Evolutionary conservation across 257 asterid species (phyloP).

Genomic region (Fraxinus cuspidata): DNA sequence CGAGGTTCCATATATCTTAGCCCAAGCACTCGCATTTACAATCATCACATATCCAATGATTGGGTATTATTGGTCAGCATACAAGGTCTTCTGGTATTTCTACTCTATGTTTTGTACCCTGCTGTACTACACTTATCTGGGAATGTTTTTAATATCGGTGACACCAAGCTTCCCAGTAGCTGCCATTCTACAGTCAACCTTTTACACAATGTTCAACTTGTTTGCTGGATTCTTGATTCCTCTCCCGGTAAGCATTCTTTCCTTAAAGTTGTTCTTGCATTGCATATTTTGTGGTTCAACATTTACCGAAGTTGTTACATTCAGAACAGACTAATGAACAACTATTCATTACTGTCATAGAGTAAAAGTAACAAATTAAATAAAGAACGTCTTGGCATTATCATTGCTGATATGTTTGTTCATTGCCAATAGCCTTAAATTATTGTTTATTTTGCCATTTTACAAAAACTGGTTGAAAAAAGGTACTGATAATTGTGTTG

Average conservation of each 20-base stretch:
- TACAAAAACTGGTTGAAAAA: not conserved
- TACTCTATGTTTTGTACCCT: slow-evolving; percentile 50
- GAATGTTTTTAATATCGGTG: slow-evolving; percentile 57
- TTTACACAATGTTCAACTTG: slow-evolving; percentile 52
- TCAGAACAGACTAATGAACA: not conserved
- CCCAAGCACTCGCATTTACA: slow-evolving; percentile 46
- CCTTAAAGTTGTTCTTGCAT: not conserved
- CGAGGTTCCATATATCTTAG: slow-evolving; percentile 54
- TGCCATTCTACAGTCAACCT: slow-evolving; percentile 50
- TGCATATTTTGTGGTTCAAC: not conserved
- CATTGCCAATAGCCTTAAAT: not conserved
- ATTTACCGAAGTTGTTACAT: not conserved
- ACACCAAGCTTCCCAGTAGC: slow-evolving; percentile 61
- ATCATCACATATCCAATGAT: slow-evolving; percentile 60
- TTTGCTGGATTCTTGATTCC: slow-evolving; percentile 64
- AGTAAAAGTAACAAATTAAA: not conserved
- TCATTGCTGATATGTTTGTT: not conserved
- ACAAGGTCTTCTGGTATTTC: slow-evolving; percentile 53
- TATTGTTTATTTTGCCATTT: not conserved
- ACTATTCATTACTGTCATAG: not conserved
- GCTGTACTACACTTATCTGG: slow-evolving; percentile 55
- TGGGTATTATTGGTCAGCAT: slow-evolving; percentile 51
- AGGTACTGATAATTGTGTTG: not conserved
- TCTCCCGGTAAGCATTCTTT: slow-evolving; percentile 38
- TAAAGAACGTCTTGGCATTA: not conserved